phyloP scores from a whole-genome alignment of 1,284 basidiomycete genomes.

The Bjerkandera adusta region DNA sequence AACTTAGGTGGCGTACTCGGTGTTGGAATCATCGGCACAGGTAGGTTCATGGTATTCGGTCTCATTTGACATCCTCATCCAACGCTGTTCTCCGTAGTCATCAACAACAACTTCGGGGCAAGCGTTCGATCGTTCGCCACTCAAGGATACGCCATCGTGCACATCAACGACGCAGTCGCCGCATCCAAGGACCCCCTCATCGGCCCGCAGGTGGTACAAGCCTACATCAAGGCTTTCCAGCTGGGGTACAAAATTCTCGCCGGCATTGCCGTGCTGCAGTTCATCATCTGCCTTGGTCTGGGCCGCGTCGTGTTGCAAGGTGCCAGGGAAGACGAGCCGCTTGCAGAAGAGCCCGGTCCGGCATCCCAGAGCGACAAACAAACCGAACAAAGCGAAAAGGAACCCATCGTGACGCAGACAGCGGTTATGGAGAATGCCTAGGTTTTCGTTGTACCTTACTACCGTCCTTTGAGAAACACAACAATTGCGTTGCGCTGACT shows the following conservation, averaged over 20 bases:
- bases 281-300: conserved; percentile 16
- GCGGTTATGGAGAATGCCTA: too few species aligned
- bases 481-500: too few species aligned
- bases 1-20: conserved; percentile 32
- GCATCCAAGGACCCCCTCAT: conserved; percentile 13
- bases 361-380: too few species aligned
- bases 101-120: conserved; percentile 18
- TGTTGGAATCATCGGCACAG: conserved; percentile 31
- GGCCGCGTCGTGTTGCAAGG: conserved; percentile 17
- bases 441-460: too few species aligned
- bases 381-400: too few species aligned
- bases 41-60: conserved; percentile 18
- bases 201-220: conserved; percentile 7
- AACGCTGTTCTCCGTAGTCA: too few species aligned
- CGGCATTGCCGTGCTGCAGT: conserved; percentile 18
- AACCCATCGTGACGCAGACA: too few species aligned
- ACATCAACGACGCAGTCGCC: conserved; percentile 20
- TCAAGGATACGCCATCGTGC: conserved; percentile 1
- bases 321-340: too few species aligned
- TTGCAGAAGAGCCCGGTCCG: too few species aligned
- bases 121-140: conserved; percentile 8
- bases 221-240: conserved; percentile 19
- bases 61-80: background rate
- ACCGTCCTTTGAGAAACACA: too few species aligned
- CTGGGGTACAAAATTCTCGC: conserved; percentile 19